Evolutionary conservation across 2,329 filamentous ascomycete species (phyloP).

Genomic region (Pezicula neosporulosa): DNA sequence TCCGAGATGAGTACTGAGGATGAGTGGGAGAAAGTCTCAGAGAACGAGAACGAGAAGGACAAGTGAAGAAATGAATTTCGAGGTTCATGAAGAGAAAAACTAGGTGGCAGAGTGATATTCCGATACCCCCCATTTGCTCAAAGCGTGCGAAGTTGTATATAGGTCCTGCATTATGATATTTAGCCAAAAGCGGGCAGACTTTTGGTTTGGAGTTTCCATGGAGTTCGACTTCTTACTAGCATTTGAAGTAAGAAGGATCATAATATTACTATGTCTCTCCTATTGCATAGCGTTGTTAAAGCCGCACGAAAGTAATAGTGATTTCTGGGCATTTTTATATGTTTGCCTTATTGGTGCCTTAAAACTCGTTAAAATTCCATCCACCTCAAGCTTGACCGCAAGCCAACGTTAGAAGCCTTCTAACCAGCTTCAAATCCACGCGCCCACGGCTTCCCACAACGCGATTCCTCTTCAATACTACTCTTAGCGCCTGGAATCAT

Average conservation of each 20-base stretch:
- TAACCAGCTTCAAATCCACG: background rate
- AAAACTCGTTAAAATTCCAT: too few species aligned
- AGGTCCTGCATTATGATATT: too few species aligned
- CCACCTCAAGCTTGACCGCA: too few species aligned
- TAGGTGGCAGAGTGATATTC: background rate
- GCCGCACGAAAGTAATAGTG: too few species aligned
- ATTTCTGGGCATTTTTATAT: too few species aligned
- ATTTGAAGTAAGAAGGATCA: too few species aligned
- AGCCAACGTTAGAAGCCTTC: background rate
- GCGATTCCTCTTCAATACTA: background rate
- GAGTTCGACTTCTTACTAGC: too few species aligned
- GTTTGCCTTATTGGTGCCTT: too few species aligned
- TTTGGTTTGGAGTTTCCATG: too few species aligned
- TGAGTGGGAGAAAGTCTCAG: conserved; percentile 95
- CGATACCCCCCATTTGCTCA: background rate
- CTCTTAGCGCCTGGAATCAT: background rate
- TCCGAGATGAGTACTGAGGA: conserved; percentile 79
- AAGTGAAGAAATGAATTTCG: conserved; percentile 34
- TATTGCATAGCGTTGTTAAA: too few species aligned
- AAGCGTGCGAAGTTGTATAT: background rate
- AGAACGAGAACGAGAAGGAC: conserved; percentile 60
- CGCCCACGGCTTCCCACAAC: conserved; percentile 5
- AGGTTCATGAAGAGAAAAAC: background rate
- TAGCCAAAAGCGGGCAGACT: too few species aligned
- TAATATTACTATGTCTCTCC: too few species aligned